These are phyloP conservation scores for Rhamnella rubrinervis DNA, from an alignment of 331 rosid genomes.

Conservation along the genomic window DNA sequence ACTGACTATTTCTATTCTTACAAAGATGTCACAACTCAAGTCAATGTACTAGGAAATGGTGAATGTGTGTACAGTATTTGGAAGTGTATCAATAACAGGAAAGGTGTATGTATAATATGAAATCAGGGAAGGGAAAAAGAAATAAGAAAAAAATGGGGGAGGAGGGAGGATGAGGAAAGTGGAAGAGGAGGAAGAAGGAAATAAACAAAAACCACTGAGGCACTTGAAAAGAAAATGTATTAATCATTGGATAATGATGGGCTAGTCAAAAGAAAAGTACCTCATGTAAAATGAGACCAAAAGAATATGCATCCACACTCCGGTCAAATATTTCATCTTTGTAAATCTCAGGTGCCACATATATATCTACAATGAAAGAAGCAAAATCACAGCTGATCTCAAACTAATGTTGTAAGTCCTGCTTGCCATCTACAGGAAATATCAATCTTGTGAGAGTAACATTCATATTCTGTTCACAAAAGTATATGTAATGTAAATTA, in stretches of 20 bases:
- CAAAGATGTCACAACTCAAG: too few species aligned
- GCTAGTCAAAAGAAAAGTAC: conserved; percentile 33
- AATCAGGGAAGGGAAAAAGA: conserved; percentile 9
- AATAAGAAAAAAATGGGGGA: too few species aligned
- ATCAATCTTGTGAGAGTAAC: conserved; percentile 1
- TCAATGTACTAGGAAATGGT: too few species aligned
- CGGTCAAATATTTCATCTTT: conserved; percentile 70
- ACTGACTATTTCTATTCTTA: too few species aligned
- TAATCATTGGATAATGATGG: not conserved
- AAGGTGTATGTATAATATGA: conserved; percentile 1
- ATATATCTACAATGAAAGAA: conserved; percentile 55
- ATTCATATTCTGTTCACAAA: not conserved
- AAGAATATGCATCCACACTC: conserved; percentile 84
- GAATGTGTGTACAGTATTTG: too few species aligned
- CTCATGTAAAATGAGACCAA: conserved; percentile 89
- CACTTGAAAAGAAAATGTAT: not conserved
- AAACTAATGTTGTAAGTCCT: not conserved
- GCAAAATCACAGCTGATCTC: conserved; percentile 21
- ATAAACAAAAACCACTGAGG: not conserved
- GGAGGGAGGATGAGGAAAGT: too few species aligned
- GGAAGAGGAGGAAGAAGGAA: not conserved
- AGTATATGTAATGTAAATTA: too few species aligned
- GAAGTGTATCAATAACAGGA: not conserved
- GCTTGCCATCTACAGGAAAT: not conserved
- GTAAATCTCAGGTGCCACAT: conserved; percentile 90